Conservation (phyloP, 208 protist species). For the Trypanosomatidae sp. region DNA sequence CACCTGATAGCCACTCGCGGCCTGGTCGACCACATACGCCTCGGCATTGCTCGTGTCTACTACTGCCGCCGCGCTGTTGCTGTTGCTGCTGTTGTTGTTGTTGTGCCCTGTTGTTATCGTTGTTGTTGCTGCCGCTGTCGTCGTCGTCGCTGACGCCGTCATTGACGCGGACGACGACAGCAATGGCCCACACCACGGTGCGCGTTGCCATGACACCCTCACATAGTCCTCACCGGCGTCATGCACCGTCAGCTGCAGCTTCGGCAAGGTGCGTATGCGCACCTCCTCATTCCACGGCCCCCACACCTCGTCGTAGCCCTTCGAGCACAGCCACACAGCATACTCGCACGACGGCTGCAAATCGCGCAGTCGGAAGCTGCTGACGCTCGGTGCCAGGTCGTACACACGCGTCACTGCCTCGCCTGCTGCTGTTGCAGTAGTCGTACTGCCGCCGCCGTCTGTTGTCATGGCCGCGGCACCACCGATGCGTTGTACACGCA, state of each 20-base stretch:
- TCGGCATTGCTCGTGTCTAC: constrained; percentile 16
- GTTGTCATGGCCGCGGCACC: constrained; percentile 3
- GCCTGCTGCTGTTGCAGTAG: too few species aligned
- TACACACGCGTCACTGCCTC: constrained; percentile 39
- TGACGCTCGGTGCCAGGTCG: constrained; percentile 68
- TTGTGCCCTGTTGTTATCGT: background rate
- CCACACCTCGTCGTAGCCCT: constrained; percentile 80
- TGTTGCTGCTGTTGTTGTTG: too few species aligned
- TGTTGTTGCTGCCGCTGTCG: background rate
- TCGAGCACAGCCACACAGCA: constrained; percentile 79
- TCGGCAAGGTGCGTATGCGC: constrained; percentile 82
- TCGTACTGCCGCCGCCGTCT: too few species aligned
- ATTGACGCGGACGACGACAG: constrained; percentile 7
- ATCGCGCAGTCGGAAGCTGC: constrained; percentile 68
- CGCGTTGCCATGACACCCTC: constrained; percentile 59
- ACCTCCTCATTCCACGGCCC: constrained; percentile 85
- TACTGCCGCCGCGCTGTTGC: too few species aligned
- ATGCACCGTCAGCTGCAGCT: constrained; percentile 60
- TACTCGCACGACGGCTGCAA: constrained; percentile 80
- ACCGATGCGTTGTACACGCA: constrained; percentile 76
- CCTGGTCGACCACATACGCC: constrained; percentile 65
- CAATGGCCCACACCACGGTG: constrained; percentile 47
- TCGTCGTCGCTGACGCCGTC: background rate
- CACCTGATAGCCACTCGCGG: constrained; percentile 80
- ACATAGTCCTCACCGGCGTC: constrained; percentile 87